Evolutionary conservation across 805 yeast genomes (phyloP).

Genomic region (Kodamaea kaohsiungensis): DNA sequence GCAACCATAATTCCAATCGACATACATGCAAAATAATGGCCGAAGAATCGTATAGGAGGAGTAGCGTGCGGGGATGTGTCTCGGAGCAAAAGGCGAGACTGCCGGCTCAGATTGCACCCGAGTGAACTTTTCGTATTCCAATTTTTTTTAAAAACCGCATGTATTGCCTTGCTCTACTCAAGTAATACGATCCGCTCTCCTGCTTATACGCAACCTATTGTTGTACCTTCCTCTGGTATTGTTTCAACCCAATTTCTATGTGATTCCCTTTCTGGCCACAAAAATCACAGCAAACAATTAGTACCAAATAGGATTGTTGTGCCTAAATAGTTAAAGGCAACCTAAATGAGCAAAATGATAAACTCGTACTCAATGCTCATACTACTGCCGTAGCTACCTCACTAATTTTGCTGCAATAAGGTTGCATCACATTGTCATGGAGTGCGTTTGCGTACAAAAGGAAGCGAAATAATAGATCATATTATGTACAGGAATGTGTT

Average conservation of each 20-base stretch:
- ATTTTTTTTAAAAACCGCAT: background rate
- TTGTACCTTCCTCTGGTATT: background rate
- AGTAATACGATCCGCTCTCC: too few relatives aligned
- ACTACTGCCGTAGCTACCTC: background rate
- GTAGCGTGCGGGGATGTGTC: background rate
- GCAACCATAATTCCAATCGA: background rate
- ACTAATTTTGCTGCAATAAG: background rate
- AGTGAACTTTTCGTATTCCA: background rate
- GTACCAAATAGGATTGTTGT: background rate
- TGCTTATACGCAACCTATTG: background rate
- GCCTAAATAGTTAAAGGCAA: background rate
- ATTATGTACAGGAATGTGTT: background rate
- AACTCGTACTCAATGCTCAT: background rate
- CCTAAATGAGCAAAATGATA: background rate
- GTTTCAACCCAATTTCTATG: background rate
- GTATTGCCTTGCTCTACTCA: background rate
- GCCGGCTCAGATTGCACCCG: background rate
- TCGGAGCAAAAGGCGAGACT: background rate
- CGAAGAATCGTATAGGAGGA: background rate
- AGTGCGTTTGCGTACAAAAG: background rate
- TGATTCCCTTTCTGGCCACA: background rate
- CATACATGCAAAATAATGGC: background rate
- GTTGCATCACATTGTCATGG: background rate
- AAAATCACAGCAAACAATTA: background rate
- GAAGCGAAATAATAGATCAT: background rate